These are phyloP conservation scores for Wickerhamomyces pijperi DNA, from an alignment of 805 yeast species.

Conservation along the genomic window DNA sequence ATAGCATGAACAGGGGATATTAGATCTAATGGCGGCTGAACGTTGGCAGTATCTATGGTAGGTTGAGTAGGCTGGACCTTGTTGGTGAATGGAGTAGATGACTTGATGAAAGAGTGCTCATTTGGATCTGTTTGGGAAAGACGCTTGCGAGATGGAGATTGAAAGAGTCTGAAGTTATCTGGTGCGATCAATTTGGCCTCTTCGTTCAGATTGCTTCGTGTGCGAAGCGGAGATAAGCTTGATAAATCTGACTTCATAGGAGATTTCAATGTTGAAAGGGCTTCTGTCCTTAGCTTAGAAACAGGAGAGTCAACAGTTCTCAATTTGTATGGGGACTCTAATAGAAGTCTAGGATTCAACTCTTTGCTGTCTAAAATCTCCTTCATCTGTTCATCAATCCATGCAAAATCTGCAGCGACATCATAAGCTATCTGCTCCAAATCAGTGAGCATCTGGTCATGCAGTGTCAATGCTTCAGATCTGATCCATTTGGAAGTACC, in stretches of 20 bases:
- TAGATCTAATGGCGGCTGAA: conserved; percentile 1
- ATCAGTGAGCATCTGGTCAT: conserved; percentile 25
- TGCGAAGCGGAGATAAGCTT: conserved; percentile 14
- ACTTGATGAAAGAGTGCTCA: neutral
- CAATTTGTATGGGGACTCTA: conserved; percentile 18
- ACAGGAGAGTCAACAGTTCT: conserved; percentile 18
- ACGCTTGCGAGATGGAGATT: neutral
- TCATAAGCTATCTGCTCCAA: conserved; percentile 29
- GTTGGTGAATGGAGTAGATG: neutral
- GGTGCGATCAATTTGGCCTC: neutral
- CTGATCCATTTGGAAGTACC: conserved; percentile 45
- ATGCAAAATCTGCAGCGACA: conserved; percentile 27
- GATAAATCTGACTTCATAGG: conserved; percentile 9
- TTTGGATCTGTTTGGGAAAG: neutral
- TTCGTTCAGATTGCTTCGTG: conserved; percentile 1
- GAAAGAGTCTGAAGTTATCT: neutral
- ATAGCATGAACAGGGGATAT: too few species aligned
- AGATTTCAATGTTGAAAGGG: conserved; percentile 8
- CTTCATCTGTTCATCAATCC: conserved; percentile 30
- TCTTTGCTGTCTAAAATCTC: conserved; percentile 19
- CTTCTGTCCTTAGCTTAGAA: conserved; percentile 13
- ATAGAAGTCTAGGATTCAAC: conserved; percentile 17
- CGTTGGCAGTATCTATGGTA: conserved; percentile 2
- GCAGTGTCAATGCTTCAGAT: conserved; percentile 29
- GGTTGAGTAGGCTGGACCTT: too few species aligned